Percentiles rank a stretch among this genome's conserved stretches.
Evolutionary conservation across 495 filamentous ascomycete species (phyloP).

Genomic region (Aeminium ludgeri): DNA sequence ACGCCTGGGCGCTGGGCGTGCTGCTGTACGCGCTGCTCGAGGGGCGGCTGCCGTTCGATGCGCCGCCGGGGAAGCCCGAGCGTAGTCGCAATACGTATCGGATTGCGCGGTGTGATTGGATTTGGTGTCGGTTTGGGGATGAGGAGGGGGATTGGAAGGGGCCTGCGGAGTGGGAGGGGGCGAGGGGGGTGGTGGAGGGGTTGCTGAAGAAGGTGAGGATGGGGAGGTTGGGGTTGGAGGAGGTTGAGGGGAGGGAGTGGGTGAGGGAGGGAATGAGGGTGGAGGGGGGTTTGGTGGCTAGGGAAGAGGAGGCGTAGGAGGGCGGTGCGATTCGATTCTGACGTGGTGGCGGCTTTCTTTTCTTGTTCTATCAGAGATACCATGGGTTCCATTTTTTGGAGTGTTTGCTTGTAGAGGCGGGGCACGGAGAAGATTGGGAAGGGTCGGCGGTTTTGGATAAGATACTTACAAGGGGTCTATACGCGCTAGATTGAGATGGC

Average conservation of each 20-base stretch:
- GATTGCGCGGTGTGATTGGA: conserved; percentile 90
- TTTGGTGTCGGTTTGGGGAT: conserved; percentile 69
- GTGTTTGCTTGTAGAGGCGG: no score
- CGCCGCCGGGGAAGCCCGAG: conserved; percentile 41
- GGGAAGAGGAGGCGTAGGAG: conserved; percentile 57
- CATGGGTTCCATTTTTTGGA: conserved; percentile 1
- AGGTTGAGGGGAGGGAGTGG: conserved; percentile 58
- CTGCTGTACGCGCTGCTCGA: conserved; percentile 88
- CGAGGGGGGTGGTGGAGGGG: conserved; percentile 62
- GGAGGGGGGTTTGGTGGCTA: conserved; percentile 49
- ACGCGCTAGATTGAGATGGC: no score
- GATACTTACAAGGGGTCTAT: neutral
- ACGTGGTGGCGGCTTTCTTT: conserved; percentile 16
- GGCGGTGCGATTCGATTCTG: no score
- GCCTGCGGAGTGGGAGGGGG: conserved; percentile 44
- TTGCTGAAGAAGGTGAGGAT: conserved; percentile 63
- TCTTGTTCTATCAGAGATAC: conserved; percentile 6
- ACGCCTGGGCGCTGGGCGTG: conserved; percentile 91
- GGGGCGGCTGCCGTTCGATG: conserved; percentile 80
- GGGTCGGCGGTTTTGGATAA: no score
- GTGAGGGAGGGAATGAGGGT: conserved; percentile 56
- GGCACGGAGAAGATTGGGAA: no score
- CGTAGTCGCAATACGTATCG: conserved; percentile 58
- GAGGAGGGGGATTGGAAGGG: conserved; percentile 55
- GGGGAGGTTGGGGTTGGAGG: conserved; percentile 49